Base-by-base conservation (phyloP, 2,329 filamentous ascomycete species). In the Alternaria ethzedia region DNA sequence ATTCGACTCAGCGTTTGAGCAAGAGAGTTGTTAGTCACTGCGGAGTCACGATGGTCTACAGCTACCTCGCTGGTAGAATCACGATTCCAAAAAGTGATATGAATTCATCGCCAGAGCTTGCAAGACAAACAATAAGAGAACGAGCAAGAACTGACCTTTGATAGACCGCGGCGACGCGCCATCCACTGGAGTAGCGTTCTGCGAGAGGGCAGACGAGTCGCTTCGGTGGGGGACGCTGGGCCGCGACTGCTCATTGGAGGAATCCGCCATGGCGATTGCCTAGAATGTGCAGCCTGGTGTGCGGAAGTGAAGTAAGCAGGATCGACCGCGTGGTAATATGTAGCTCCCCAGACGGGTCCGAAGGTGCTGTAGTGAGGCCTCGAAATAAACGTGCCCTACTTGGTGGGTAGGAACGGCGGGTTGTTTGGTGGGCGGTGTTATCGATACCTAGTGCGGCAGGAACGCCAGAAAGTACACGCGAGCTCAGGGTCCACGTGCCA, bases 401-500 rank as follows among this genome's bases (percentile, higher is more conserved):
- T 61, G 68, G 66, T 51, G 64, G 25, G 58, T 47, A 51, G 57
- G 54, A 63, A 51, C 57, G 54, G 61, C 66, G 56, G 44, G 50
- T 65, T 32, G 55, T 52, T 61, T 60, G 57, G 66, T 60, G 49
- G 59, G 65, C 56, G 56, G 57, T 63, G 59, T 65, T 61, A 65
- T 68, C 65, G 58, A 59, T 59, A 51, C 23, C 32, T 54, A 59
- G 56, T 46, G 54, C 51, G 52, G 47, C 25, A 47, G 55, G 45
- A 55, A 61, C 30, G 45, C 50, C 43, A 56, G 61, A 32, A 60
- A 59, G 57, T 61, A 50, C 59, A 63, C 59, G 67, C 63, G 61
- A 67, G 63, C 63, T 65, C 63, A 65, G 65, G 58, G 65, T 57
- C 65, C 74, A 79, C 74, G 75, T 78, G 75, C 75, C 71, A 70